Evolutionary conservation across 306 rosid genomes (phyloP), one percentile per base, ranked within the genome.

Genomic region (Dalbergia oliveri): DNA sequence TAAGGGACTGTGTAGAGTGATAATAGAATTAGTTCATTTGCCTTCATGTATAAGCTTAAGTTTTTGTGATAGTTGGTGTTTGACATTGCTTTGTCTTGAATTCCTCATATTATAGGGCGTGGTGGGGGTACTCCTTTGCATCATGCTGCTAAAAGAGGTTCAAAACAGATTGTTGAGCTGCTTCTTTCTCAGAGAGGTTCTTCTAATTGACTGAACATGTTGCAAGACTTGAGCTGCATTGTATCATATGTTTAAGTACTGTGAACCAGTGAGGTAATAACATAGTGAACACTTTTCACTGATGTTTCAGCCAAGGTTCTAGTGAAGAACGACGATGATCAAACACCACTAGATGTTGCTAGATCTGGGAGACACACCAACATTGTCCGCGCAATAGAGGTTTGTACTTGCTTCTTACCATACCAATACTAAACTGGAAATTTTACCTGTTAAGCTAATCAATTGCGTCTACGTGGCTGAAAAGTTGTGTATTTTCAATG

Each of bases 71-170:
- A 11, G 49, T 43, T 9, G 49, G 49, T 9, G 1, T 43, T 43
- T 43, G 49, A 43, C 49, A 47, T 47, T 10, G 53, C 0, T 60
- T 62, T 62, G 44, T 62, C 21, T 62, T 62, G 44, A 33, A 62
- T 33, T 62, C 67, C 5, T 31, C 3, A 31, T 62, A 62, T 62
- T 62, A 34, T 62, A 62, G 68, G 68, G 68, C 68, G 19, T 34
- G 2, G 6, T 13, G 68, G 68, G 19, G 68, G 68, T 6, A 34
- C 68, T 62, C 68, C 68, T 62, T 62, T 62, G 68, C 68, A 62
- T 34, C 68, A 62, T 62, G 68, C 68, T 34, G 69, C 47, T 34
- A 63, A 15, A 35, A 14, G 69, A 34, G 47, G 69, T 63, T 34
- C 39, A 4, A 45, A 34, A 2, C 23, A 35, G 15, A 15, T 15